Evolutionary conservation across 179 eudicot genomes (phyloP).

Genomic region (Beta lomatogona): DNA sequence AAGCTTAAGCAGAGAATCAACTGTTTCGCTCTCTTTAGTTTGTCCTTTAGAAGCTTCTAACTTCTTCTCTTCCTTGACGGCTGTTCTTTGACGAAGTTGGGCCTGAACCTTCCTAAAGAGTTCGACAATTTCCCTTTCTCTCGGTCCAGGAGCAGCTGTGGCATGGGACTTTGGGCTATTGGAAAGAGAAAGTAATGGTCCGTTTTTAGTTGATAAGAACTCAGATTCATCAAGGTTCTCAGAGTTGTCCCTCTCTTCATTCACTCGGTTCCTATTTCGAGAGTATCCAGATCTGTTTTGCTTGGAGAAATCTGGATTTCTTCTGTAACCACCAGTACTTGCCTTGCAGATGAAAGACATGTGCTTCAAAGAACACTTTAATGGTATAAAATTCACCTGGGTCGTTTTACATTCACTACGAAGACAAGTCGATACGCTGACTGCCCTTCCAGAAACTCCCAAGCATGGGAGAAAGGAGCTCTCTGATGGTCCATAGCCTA

Average conservation of each 20-base stretch:
- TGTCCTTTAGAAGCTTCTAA: slow-evolving; percentile 50
- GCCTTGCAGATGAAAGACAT: slow-evolving; percentile 59
- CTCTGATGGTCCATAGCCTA: slow-evolving; percentile 70
- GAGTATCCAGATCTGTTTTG: slow-evolving; percentile 66
- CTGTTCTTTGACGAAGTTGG: slow-evolving; percentile 72
- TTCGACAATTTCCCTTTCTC: slow-evolving; percentile 82
- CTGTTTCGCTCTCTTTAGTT: slow-evolving; percentile 72
- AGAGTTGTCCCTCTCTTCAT: slow-evolving; percentile 64
- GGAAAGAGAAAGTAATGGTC: slow-evolving; percentile 59
- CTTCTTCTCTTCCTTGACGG: slow-evolving; percentile 71
- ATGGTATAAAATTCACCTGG: slow-evolving; percentile 34
- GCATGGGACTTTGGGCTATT: slow-evolving; percentile 53
- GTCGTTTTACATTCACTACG: slow-evolving; percentile 33
- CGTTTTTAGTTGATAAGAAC: slow-evolving; percentile 64
- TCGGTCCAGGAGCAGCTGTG: slow-evolving; percentile 70
- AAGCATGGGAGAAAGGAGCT: slow-evolving; percentile 55
- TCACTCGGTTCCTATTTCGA: slow-evolving; percentile 55
- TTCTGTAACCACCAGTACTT: slow-evolving; percentile 55
- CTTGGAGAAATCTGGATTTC: slow-evolving; percentile 75
- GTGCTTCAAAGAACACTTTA: slow-evolving; percentile 43
- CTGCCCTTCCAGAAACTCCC: slow-evolving; percentile 56
- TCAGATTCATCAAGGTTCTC: slow-evolving; percentile 75
- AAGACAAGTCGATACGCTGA: slow-evolving; percentile 37
- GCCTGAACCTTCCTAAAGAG: slow-evolving; percentile 79
- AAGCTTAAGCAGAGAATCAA: slow-evolving; percentile 78